Base-by-base conservation (phyloP, 495 filamentous ascomycete species). In the Hyaloscypha finlandica region DNA sequence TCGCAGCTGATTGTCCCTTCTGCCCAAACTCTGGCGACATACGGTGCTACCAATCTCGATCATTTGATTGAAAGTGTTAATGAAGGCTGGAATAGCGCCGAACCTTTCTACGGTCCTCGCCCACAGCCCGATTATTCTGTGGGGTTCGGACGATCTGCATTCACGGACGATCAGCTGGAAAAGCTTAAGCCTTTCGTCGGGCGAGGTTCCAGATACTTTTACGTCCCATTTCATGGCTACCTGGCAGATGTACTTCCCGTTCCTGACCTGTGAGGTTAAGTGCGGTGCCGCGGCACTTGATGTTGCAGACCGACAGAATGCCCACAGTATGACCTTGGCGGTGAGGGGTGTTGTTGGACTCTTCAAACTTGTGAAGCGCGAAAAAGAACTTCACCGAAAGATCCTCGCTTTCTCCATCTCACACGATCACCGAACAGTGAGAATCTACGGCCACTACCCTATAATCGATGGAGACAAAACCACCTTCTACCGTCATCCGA, bases 161-260 rank as follows among this genome's bases (percentile, higher is more conserved):
- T n/a, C n/a, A n/a, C n/a, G n/a, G n/a, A n/a, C n/a, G n/a, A n/a
- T n/a, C n/a, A n/a, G n/a, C n/a, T n/a, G n/a, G n/a, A n/a, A n/a
- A n/a, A n/a, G n/a, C n/a, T n/a, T n/a, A n/a, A n/a, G n/a, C n/a
- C n/a, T n/a, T n/a, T n/a, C n/a, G n/a, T n/a, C n/a, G n/a, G n/a
- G n/a, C n/a, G n/a, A n/a, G n/a, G n/a, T n/a, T n/a, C n/a, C n/a
- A n/a, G n/a, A n/a, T n/a, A n/a, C n/a, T n/a, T n/a, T n/a, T n/a
- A n/a, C n/a, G n/a, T n/a, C n/a, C n/a, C n/a, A n/a, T n/a, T n/a
- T n/a, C n/a, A n/a, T n/a, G n/a, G n/a, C n/a, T n/a, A n/a, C n/a
- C n/a, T n/a, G n/a, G n/a, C n/a, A n/a, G n/a, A 53, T 53, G 48
- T 53, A 53, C 48, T 53, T 53, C 48, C 48, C 16, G 48, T 53